Conservation (phyloP, 768 basidiomycete species). For the Pisolithus tinctorius region DNA sequence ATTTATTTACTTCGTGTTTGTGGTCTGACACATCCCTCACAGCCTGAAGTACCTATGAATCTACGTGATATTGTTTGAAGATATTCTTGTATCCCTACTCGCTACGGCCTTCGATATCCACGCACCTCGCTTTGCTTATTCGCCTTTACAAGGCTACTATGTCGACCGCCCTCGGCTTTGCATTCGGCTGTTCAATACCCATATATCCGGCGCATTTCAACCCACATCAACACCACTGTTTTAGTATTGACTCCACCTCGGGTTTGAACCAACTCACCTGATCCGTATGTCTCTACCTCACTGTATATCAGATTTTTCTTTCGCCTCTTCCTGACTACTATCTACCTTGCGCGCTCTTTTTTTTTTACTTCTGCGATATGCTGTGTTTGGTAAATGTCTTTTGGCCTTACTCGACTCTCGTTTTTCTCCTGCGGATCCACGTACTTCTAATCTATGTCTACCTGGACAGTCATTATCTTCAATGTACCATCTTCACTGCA, state of each 20-base stretch:
- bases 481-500: constrained; percentile 93
- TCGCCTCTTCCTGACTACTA: not conserved
- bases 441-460: constrained; percentile 40
- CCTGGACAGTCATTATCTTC: constrained; percentile 62
- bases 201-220: constrained; percentile 44
- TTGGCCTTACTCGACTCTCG: constrained; percentile 8
- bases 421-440: constrained; percentile 16
- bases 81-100: constrained; percentile 80
- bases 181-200: constrained; percentile 57
- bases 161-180: constrained; percentile 30
- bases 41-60: constrained; percentile 90
- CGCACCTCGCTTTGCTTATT: constrained; percentile 28
- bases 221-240: constrained; percentile 45
- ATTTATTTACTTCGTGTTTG: not conserved
- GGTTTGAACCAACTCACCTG: constrained; percentile 32
- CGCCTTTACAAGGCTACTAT: constrained; percentile 44
- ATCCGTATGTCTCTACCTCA: constrained; percentile 31
- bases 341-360: constrained; percentile 5
- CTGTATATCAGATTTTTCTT: constrained; percentile 58
- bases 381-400: constrained; percentile 20
- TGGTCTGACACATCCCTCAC: constrained; percentile 19
- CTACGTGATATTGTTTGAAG: constrained; percentile 83
- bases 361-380: constrained; percentile 15
- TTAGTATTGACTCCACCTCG: constrained; percentile 43
- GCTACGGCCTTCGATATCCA: constrained; percentile 36